Base-by-base conservation (phyloP, 169 alveolate species). In the Blepharisma undulans region DNA sequence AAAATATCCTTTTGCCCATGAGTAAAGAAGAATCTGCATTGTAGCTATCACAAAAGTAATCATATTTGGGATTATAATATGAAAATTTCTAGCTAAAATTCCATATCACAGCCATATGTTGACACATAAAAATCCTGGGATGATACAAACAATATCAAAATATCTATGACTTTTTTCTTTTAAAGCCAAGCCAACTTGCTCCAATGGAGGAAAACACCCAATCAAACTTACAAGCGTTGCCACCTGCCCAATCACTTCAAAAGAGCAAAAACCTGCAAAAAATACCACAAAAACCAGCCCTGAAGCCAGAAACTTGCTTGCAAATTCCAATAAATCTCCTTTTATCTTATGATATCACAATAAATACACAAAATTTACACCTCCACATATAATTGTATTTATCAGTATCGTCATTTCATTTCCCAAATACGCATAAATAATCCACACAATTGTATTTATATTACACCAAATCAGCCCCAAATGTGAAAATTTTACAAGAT, bases 121-220 rank as follows among this genome's bases (percentile, higher is more conserved):
- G 7, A 22, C 27, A 33, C 87, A 30, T 25, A 22, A n/a, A 79
- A 79, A 79, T n/a, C 87, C 29, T 22, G 66, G 30, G 27, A 22
- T n/a, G 12, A 33, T 32, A 14, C 29, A 25, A n/a, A 29, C 34
- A 25, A 79, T 30, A 32, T 79, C 87, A 33, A 79, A n/a, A 33
- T 79, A 79, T 32, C 66, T 29, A 8, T 22, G 36, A 8, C 34
- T 33, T 33, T 79, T 79, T 30, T 79, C 87, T 21, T 27, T 32
- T n/a, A 79, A n/a, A 27, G 61, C 36, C 12, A 33, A 33, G 12
- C 27, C 34, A 12, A 79, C 16, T 79, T 79, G 66, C 12, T 79
- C 87, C 87, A 79, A 79, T n/a, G 87, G 87, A 0, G 87, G 61
- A 27, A 32, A 25, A 6, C 27, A 79, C 22, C 87, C 87, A 4